Percentiles rank a stretch among this genome's conserved stretches.
phyloP scores from a whole-genome alignment of 345 rosid genomes.

The Murraya paniculata region DNA sequence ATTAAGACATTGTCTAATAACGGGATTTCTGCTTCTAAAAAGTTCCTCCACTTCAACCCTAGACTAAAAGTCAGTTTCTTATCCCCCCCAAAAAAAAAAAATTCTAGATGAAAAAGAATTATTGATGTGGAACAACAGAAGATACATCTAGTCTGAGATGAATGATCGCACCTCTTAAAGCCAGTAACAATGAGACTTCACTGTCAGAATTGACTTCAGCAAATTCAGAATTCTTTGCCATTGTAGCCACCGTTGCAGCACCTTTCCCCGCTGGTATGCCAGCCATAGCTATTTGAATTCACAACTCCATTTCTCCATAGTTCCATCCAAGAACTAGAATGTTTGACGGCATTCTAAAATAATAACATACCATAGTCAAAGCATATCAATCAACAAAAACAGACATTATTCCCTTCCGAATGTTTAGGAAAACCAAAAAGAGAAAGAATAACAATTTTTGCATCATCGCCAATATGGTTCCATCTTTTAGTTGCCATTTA shows the following conservation, averaged over 20 bases:
- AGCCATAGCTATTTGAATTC: background rate
- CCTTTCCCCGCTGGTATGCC: conserved; percentile 56
- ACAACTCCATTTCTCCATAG: background rate
- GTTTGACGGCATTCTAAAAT: too few species aligned
- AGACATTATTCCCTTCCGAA: too few species aligned
- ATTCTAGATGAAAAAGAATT: background rate
- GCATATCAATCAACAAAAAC: too few species aligned
- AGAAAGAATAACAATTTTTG: too few species aligned
- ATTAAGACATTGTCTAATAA: too few species aligned
- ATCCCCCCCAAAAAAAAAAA: too few species aligned
- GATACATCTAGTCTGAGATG: background rate
- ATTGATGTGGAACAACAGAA: background rate
- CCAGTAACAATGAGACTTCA: conserved; percentile 41
- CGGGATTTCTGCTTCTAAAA: too few species aligned
- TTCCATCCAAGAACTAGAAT: background rate
- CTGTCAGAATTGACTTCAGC: conserved; percentile 56
- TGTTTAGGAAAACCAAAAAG: too few species aligned
- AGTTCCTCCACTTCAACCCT: background rate
- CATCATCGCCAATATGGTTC: too few species aligned
- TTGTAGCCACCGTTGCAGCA: conserved; percentile 59
- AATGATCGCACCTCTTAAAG: conserved; percentile 4
- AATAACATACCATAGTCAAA: too few species aligned
- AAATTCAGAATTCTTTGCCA: conserved; percentile 74
- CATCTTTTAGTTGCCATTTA: too few species aligned
- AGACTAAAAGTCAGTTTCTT: too few species aligned